Conservation (phyloP, 441 rosid species). For the Populus hybrid region DNA sequence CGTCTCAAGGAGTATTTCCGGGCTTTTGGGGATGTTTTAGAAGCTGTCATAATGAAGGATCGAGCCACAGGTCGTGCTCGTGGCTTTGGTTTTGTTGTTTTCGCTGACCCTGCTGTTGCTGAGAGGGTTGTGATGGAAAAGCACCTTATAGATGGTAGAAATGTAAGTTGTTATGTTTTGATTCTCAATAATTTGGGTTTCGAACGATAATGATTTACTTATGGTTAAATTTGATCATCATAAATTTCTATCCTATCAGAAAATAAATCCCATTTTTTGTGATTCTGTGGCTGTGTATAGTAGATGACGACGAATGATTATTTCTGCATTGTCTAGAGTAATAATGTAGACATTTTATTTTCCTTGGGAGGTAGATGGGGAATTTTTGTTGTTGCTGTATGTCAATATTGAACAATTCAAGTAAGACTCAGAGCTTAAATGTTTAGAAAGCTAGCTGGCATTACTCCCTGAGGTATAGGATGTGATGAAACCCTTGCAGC, state of each 20-base stretch:
- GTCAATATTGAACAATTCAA: conserved; percentile 19
- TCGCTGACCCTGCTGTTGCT: conserved; percentile 80
- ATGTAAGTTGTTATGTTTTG: conserved; percentile 39
- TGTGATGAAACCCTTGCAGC: not conserved
- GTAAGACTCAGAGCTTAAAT: not conserved
- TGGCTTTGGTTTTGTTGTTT: conserved; percentile 25
- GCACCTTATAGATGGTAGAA: conserved; percentile 81
- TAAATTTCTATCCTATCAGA: not conserved
- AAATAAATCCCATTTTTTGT: not conserved
- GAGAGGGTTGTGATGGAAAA: conserved; percentile 71
- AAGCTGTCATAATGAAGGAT: conserved; percentile 91
- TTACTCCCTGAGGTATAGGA: not conserved
- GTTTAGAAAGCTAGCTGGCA: not conserved
- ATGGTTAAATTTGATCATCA: not conserved
- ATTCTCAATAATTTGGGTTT: not conserved
- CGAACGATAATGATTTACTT: conserved; percentile 17
- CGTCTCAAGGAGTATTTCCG: conserved; percentile 78
- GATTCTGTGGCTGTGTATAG: conserved; percentile 8
- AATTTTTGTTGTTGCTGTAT: not conserved
- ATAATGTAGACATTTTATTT: not conserved
- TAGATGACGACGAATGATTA: conserved; percentile 11
- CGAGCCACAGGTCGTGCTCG: conserved; percentile 93
- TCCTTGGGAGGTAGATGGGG: not conserved
- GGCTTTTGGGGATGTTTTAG: conserved; percentile 74
- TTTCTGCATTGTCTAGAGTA: not conserved